Conservation (phyloP, 768 basidiomycete species). For the Kwoniella europaea region DNA sequence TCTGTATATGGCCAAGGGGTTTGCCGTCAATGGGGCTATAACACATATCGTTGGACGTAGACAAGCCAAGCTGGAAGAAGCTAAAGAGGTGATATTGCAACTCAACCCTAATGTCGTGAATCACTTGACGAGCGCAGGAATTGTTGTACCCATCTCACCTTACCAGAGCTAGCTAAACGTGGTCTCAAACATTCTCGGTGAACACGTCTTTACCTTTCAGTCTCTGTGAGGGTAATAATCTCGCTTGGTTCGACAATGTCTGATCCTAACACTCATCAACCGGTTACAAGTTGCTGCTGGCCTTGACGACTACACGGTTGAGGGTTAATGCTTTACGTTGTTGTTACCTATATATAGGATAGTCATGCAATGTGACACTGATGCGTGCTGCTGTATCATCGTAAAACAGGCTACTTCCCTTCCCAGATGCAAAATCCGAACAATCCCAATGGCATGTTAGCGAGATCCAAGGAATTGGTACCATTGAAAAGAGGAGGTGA, state of each 20-base stretch:
- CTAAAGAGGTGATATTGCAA: slow-evolving; percentile 33
- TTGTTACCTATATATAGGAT: too few relatives aligned
- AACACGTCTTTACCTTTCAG: slow-evolving; percentile 31
- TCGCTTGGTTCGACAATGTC: slow-evolving; percentile 38
- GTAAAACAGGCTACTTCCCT: slow-evolving; percentile 25
- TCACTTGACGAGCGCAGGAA: too few relatives aligned
- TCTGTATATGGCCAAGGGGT: slow-evolving; percentile 41
- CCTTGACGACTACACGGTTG: too few relatives aligned
- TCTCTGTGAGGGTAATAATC: too few relatives aligned
- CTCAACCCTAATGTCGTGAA: slow-evolving; percentile 11
- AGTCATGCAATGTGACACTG: neutral
- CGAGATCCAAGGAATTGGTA: slow-evolving; percentile 31
- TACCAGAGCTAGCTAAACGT: slow-evolving; percentile 32
- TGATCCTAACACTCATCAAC: slow-evolving; percentile 30
- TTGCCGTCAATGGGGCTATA: slow-evolving; percentile 44
- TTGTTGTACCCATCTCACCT: slow-evolving; percentile 28
- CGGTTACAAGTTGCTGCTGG: too few relatives aligned
- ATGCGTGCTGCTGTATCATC: neutral
- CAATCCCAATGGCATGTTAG: slow-evolving; percentile 32
- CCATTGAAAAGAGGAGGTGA: slow-evolving; percentile 32
- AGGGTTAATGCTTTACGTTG: too few relatives aligned
- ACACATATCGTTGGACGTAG: slow-evolving; percentile 52
- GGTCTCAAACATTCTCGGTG: slow-evolving; percentile 27
- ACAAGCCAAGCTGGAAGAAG: slow-evolving; percentile 37
- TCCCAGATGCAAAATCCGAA: slow-evolving; percentile 35